phyloP scores from a whole-genome alignment of 805 yeast genomes.

The Barnettozyma sucrosica region DNA sequence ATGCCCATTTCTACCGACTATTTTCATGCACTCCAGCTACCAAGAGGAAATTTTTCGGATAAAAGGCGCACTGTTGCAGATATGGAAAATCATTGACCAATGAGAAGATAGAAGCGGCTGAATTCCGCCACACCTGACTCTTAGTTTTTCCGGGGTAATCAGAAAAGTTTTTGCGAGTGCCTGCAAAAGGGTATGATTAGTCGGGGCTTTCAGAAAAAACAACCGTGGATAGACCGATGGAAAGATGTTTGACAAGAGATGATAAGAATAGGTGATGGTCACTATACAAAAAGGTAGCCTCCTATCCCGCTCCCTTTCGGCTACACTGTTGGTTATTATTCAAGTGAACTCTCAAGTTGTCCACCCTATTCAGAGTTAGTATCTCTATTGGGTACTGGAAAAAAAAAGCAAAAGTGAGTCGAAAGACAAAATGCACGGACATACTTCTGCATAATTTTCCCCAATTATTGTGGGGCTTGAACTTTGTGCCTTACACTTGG shows the following conservation, averaged over 20 bases:
- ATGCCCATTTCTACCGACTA: neutral
- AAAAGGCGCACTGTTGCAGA: neutral
- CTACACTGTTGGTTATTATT: no score
- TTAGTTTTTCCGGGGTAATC: neutral
- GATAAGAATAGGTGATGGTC: no score
- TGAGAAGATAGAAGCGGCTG: neutral
- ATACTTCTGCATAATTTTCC: neutral
- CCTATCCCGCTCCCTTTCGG: no score
- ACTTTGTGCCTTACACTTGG: neutral
- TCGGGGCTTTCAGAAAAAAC: neutral
- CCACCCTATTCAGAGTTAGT: no score
- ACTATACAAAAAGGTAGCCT: no score
- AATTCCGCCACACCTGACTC: neutral
- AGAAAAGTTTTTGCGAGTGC: neutral
- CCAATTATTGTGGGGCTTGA: neutral
- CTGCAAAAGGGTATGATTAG: neutral
- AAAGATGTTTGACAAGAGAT: no score
- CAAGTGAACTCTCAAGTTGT: no score
- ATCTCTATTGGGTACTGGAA: no score
- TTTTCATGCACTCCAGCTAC: constrained; percentile 3
- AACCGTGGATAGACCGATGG: no score
- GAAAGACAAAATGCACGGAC: neutral
- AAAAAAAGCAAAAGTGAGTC: neutral
- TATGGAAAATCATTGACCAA: neutral
- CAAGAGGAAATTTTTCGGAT: neutral